Evolutionary conservation across 2,329 filamentous ascomycete genomes (phyloP).

Genomic region (Exophiala aquamarina): DNA sequence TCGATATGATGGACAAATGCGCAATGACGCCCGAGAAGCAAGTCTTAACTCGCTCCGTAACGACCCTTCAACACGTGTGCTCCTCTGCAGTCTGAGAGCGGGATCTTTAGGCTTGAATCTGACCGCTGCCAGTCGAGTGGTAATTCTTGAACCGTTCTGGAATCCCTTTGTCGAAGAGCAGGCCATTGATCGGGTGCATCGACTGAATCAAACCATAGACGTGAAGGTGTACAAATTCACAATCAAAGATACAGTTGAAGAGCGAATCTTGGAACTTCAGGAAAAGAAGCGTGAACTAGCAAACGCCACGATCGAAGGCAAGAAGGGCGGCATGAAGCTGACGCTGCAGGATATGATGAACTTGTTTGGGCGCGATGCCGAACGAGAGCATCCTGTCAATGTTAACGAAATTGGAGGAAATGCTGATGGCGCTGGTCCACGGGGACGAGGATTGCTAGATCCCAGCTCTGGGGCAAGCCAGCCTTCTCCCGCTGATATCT

Average conservation of each 20-base stretch:
- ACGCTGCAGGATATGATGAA: slow-evolving; percentile 91
- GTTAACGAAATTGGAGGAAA: slow-evolving; percentile 8
- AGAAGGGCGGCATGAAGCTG: slow-evolving; percentile 74
- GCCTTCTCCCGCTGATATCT: background rate
- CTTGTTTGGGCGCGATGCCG: slow-evolving; percentile 74
- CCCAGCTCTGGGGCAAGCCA: background rate
- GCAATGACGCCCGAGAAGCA: slow-evolving; percentile 86
- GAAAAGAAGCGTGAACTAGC: slow-evolving; percentile 90
- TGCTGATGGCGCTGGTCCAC: background rate
- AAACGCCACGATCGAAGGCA: slow-evolving; percentile 80
- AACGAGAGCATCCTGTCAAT: slow-evolving; percentile 38
- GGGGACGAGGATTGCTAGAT: slow-evolving; percentile 11
- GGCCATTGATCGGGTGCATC: slow-evolving; percentile 96
- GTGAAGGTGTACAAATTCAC: slow-evolving; percentile 95
- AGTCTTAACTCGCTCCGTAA: slow-evolving; percentile 75
- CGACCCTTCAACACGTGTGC: slow-evolving; percentile 71
- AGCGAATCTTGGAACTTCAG: slow-evolving; percentile 90
- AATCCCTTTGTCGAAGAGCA: slow-evolving; percentile 99
- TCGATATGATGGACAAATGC: slow-evolving; percentile 94
- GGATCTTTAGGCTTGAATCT: slow-evolving; percentile 91
- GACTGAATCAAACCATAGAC: slow-evolving; percentile 93
- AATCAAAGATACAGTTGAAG: slow-evolving; percentile 82
- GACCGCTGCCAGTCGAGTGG: slow-evolving; percentile 86
- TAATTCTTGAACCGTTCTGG: slow-evolving; percentile 98
- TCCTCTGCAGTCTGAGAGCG: slow-evolving; percentile 92